Percentiles rank a stretch among this genome's conserved stretches.
Conservation (phyloP, 441 rosid genomes). For the Adansonia madagascariensis region DNA sequence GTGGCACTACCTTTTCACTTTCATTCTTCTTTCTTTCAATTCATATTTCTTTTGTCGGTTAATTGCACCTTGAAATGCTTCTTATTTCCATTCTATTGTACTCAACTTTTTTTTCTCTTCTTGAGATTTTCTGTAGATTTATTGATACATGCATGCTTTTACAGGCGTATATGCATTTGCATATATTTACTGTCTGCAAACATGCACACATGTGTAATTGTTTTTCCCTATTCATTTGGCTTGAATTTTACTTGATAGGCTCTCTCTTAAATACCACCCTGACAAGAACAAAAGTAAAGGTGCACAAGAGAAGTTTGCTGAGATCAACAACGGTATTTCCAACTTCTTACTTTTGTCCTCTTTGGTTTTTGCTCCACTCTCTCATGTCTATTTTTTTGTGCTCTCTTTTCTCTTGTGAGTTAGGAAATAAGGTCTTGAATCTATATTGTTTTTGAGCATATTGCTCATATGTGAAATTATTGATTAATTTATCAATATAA, state of each 20-base stretch:
- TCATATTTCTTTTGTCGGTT: background rate
- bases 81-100: background rate
- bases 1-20: background rate
- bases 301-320: slow-evolving; percentile 86
- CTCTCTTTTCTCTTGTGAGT: background rate
- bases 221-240: slow-evolving; percentile 7
- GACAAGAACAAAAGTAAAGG: slow-evolving; percentile 86
- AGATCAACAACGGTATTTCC: slow-evolving; percentile 81
- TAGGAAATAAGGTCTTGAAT: background rate
- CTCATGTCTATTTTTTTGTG: background rate
- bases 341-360: background rate
- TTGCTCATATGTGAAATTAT: background rate
- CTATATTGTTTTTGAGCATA: background rate
- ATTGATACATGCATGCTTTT: background rate
- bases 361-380: background rate
- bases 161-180: background rate
- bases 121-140: too few species aligned
- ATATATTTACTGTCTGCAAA: background rate
- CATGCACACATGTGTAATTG: background rate
- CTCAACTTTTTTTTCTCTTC: too few species aligned
- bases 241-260: slow-evolving; percentile 49
- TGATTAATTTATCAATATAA: background rate
- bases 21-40: background rate
- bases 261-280: slow-evolving; percentile 83
- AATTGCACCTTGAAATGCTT: background rate